Percentiles rank a stretch among this genome's conserved stretches.
Evolutionary conservation across 352 stramenopile genomes (phyloP).

Genomic region (Aphanomyces stellatus): DNA sequence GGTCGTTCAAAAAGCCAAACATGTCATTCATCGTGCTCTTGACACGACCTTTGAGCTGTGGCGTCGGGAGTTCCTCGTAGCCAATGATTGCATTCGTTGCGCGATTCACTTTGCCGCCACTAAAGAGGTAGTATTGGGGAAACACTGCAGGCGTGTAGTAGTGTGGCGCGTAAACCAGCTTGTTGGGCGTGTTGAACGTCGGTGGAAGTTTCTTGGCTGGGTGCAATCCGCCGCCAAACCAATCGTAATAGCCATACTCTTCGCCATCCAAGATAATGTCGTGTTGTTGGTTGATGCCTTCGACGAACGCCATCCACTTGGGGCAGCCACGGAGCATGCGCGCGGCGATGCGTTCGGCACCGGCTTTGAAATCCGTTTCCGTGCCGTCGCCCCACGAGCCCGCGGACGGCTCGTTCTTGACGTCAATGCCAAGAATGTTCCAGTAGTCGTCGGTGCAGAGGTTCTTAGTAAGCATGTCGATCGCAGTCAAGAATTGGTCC

Average conservation of each 20-base stretch:
- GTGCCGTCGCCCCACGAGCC: slow-evolving; percentile 37
- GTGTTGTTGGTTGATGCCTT: slow-evolving; percentile 30
- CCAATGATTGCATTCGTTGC: slow-evolving; percentile 25
- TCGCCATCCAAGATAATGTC: slow-evolving; percentile 27
- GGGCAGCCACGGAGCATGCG: slow-evolving; percentile 31
- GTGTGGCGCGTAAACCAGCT: slow-evolving; percentile 72
- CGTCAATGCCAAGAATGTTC: slow-evolving; percentile 52
- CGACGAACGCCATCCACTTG: slow-evolving; percentile 31
- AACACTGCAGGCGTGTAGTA: slow-evolving; percentile 64
- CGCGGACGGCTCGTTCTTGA: slow-evolving; percentile 53
- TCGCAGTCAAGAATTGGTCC: slow-evolving; percentile 32
- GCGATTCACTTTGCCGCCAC: slow-evolving; percentile 28
- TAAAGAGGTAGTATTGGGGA: slow-evolving; percentile 49
- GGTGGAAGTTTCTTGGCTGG: slow-evolving; percentile 20
- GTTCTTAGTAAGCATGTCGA: slow-evolving; percentile 33
- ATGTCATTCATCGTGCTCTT: slow-evolving; percentile 59
- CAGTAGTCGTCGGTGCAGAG: slow-evolving; percentile 31
- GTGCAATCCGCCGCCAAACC: slow-evolving; percentile 33
- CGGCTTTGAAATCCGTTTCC: slow-evolving; percentile 23
- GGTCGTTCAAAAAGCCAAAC: slow-evolving; percentile 49
- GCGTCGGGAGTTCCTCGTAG: slow-evolving; percentile 49
- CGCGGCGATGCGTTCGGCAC: slow-evolving; percentile 23
- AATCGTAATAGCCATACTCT: slow-evolving; percentile 28
- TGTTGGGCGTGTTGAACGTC: slow-evolving; percentile 22
- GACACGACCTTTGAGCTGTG: slow-evolving; percentile 43